Evolutionary conservation across 768 basidiomycete genomes (phyloP).

Genomic region (Symmetrospora coprosmae): DNA sequence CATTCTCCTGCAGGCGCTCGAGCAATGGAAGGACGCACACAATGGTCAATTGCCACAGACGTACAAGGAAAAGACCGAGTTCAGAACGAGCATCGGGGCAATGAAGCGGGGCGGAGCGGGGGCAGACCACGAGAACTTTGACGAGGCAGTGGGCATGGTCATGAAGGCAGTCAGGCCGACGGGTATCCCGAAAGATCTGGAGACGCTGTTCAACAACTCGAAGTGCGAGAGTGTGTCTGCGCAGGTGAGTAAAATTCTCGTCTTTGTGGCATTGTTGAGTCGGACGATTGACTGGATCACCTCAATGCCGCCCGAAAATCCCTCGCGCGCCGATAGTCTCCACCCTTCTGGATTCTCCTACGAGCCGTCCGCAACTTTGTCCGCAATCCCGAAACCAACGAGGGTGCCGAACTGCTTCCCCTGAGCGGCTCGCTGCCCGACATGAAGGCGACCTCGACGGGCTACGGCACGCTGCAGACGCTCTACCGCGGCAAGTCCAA

Average conservation of each 20-base stretch:
- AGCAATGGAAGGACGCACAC: constrained; percentile 72
- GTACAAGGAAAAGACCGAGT: constrained; percentile 55
- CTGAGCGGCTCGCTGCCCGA: constrained; percentile 79
- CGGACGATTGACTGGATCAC: no score
- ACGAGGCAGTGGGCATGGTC: constrained; percentile 78
- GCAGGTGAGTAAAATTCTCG: constrained; percentile 36
- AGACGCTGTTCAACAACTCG: constrained; percentile 51
- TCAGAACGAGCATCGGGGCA: constrained; percentile 53
- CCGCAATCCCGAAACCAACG: constrained; percentile 36
- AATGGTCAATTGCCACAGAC: constrained; percentile 48
- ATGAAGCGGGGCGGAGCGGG: constrained; percentile 48
- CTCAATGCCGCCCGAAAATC: not conserved
- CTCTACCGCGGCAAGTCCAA: constrained; percentile 63
- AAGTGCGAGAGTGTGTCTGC: constrained; percentile 42
- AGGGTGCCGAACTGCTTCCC: constrained; percentile 54
- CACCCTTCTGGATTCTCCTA: constrained; percentile 66
- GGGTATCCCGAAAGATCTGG: constrained; percentile 56
- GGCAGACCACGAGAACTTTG: constrained; percentile 87
- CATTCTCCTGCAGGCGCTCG: constrained; percentile 66
- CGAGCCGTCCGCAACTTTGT: constrained; percentile 56
- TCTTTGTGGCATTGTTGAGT: no score
- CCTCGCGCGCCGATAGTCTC: constrained; percentile 37
- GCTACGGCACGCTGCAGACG: constrained; percentile 70
- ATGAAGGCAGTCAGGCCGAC: constrained; percentile 62
- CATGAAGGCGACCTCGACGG: constrained; percentile 79